Base-by-base conservation (phyloP, 805 yeast species). In the Jamesozyma lodderae region DNA sequence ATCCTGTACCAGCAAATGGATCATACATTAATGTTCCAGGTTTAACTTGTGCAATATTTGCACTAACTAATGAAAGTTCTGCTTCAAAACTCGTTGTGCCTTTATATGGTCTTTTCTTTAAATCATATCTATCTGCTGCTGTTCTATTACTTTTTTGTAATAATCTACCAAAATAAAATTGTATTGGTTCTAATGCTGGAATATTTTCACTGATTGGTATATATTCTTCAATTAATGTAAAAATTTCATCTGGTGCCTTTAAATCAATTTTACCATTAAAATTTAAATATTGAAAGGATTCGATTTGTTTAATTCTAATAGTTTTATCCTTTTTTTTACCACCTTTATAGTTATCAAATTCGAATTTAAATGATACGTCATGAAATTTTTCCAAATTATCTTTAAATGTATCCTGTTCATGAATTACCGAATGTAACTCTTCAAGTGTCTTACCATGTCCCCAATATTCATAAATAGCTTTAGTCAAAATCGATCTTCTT, bases 21-120 rank as follows among this genome's bases (percentile, higher is more conserved):
- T 92, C 98, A 55, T 85, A 90, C 54, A 82, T 74, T 3, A 87
- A 53, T 38, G 77, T 72, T 0, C 80, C 81, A 0, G 70, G 67
- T 26, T 59, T 67, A 11, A 81, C 85, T 45, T 82, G 87, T 0
- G 83, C 95, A 36, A 92, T 70, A 52, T 90, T 92, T 52, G 95
- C 83, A 22, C 94, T 81, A 13, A 88, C 81, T 33, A 92, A 62
- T 0, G 96, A 77, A 42, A 92, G 64, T 55, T 92, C 97, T 1
- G 96, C 94, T 49, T 92, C 98, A 61, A 92, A 92, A 14, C 96
- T 85, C 0, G 98, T 92, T 6, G 98, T 92, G 2, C 98, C 98
- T 40, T 85, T 88, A 53, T 82, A 87, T 37, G 78, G 80, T 52
- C 98, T 70, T 49, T 79, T 77, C 55, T 79, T 81, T 44, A 92